These are phyloP conservation scores for Gossypium gossypioides DNA, from an alignment of 441 rosid genomes.

Conservation along the genomic window DNA sequence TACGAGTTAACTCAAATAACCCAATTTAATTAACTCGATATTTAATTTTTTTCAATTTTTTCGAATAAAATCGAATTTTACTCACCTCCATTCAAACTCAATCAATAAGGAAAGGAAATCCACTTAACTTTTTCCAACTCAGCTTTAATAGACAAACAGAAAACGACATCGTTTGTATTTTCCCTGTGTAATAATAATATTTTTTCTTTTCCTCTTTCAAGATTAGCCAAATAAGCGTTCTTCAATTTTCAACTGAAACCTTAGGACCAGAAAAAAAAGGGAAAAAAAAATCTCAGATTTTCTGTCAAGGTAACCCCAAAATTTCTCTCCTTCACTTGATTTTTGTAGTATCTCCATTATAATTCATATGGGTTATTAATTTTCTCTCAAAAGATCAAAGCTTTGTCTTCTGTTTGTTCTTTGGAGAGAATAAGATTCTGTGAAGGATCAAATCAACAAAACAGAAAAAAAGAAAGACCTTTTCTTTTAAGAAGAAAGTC, in stretches of 20 bases:
- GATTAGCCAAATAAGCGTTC: not conserved
- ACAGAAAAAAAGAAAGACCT: not conserved
- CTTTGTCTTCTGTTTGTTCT: not conserved
- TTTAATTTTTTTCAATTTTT: too few species aligned
- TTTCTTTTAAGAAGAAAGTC: not conserved
- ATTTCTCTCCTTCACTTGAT: not conserved
- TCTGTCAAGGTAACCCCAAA: conserved; percentile 4
- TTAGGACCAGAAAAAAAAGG: not conserved
- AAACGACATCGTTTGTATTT: not conserved
- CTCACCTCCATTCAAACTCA: too few species aligned
- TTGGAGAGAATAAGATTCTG: not conserved
- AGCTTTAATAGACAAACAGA: not conserved
- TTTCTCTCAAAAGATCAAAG: not conserved
- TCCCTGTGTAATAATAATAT: not conserved
- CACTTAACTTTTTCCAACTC: too few species aligned
- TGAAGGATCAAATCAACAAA: not conserved
- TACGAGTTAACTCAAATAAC: too few species aligned
- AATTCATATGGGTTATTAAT: not conserved
- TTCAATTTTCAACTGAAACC: not conserved
- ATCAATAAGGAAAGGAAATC: too few species aligned
- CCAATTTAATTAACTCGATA: too few species aligned
- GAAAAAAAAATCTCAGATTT: not conserved
- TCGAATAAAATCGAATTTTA: too few species aligned
- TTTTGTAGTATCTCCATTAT: not conserved
- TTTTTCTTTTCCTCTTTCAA: not conserved